Conservation (phyloP, 768 basidiomycete genomes). For the Panellus pusillus region DNA sequence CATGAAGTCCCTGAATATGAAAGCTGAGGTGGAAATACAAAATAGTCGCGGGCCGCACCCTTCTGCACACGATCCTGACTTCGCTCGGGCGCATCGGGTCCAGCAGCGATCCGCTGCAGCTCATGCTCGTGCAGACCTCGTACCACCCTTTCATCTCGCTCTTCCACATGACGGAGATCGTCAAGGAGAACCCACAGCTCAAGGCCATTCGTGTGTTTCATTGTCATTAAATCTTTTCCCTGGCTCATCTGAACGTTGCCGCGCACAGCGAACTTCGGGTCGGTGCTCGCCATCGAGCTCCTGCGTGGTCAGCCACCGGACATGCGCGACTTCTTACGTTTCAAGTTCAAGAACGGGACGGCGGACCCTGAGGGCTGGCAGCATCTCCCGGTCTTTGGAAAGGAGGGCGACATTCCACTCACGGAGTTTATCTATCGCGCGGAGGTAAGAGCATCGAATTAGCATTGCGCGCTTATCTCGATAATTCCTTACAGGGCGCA, state of each 20-base stretch:
- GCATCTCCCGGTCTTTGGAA: conserved; percentile 72
- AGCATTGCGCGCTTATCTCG: neutral
- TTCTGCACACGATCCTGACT: conserved; percentile 67
- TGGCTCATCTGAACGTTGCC: neutral
- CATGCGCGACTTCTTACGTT: conserved; percentile 76
- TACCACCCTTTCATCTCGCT: conserved; percentile 92
- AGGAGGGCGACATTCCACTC: conserved; percentile 73
- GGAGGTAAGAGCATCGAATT: conserved; percentile 49
- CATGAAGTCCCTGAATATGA: neutral
- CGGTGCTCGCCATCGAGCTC: conserved; percentile 77
- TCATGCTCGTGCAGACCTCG: conserved; percentile 76
- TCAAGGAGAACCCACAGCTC: conserved; percentile 57
- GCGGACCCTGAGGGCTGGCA: conserved; percentile 47
- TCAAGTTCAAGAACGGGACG: conserved; percentile 87
- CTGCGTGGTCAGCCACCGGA: conserved; percentile 74
- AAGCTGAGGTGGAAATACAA: neutral
- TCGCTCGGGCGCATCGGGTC: conserved; percentile 79
- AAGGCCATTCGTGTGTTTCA: conserved; percentile 60
- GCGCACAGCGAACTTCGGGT: conserved; percentile 63
- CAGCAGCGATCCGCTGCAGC: conserved; percentile 76
- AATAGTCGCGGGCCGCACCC: conserved; percentile 79
- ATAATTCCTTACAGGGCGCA: conserved; percentile 35
- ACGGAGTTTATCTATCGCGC: conserved; percentile 84
- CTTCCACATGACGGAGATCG: conserved; percentile 73
- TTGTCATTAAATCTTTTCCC: neutral